phyloP scores from a whole-genome alignment of 2,329 filamentous ascomycete species.

The Fusarium virguliforme region DNA sequence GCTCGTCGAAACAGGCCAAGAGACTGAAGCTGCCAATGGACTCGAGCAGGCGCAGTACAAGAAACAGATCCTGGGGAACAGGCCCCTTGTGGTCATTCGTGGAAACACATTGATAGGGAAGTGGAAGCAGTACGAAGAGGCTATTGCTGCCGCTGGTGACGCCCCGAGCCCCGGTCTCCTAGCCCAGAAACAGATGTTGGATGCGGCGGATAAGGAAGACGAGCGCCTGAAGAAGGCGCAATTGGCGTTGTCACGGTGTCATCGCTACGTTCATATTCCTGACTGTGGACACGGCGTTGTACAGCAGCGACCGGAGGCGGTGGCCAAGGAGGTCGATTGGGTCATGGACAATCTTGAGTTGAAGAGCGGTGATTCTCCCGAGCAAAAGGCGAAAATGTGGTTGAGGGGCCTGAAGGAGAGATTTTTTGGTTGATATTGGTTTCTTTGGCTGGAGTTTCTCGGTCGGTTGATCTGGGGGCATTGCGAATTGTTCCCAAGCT shows the following conservation, averaged over 20 bases:
- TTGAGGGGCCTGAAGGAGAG: neutral
- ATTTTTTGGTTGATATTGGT: neutral
- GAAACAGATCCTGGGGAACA: constrained; percentile 25
- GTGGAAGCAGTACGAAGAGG: constrained; percentile 37
- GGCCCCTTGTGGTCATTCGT: constrained; percentile 41
- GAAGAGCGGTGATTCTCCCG: fast-evolving
- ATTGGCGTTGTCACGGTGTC: constrained; percentile 33
- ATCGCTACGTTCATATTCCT: constrained; percentile 41
- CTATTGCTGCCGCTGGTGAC: constrained; percentile 13
- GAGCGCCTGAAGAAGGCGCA: constrained; percentile 44
- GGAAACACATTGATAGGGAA: constrained; percentile 42
- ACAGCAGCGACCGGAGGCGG: constrained; percentile 33
- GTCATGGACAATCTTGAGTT: constrained; percentile 35
- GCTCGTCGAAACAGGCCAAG: constrained; percentile 46
- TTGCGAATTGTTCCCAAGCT: too few relatives aligned
- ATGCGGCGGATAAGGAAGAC: constrained; percentile 39
- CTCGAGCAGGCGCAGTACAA: constrained; percentile 40
- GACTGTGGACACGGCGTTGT: constrained; percentile 44
- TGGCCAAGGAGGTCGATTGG: constrained; percentile 35
- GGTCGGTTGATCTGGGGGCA: too few relatives aligned
- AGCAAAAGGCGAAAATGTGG: neutral
- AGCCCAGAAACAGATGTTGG: constrained; percentile 33
- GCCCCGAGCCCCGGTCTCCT: constrained; percentile 14
- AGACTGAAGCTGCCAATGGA: constrained; percentile 31
- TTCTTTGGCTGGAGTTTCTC: too few relatives aligned